Base-by-base conservation (phyloP, 2,329 filamentous ascomycete species). In the Lasiodiplodia citricola region DNA sequence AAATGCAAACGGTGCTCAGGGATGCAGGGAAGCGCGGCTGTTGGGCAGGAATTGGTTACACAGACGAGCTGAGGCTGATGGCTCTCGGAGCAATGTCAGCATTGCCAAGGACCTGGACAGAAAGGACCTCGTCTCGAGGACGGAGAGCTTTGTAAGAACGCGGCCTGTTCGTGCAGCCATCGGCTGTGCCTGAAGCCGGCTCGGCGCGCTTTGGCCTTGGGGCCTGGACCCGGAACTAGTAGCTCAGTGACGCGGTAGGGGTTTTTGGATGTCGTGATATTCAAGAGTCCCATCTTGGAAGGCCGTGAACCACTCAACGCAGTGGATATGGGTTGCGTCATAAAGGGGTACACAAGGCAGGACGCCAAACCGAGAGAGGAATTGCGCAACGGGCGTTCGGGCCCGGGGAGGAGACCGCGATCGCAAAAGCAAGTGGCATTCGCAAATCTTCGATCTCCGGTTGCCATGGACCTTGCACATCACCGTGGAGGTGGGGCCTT, bases 401-500 rank as follows among this genome's bases (percentile, higher is more conserved):
- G 10, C 7, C 23, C 23, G 56, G 56, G n/a, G 11, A 47, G 56
- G 37, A 28, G 41, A 5, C 41, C 62, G 66, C n/a, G 31, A 62
- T 28, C 28, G 25, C 31, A 41, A 38, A 25, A 18, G 50, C 58
- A 47, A 68, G 56, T 57, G 64, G 37, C 60, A 28, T 68, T 68
- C 51, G 31, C 50, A 37, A 63, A 67, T 64, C 56, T 64, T 68
- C 68, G 68, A 67, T 67, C 62, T 28, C 23, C 41, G 31, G 21
- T 56, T 51, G 38, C 51, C 11, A 64, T 47, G 13, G 13, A 37
- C 50, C 28, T 41, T 67, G 64, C 64, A 38, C 52, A 67, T 67
- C 52, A 51, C 38, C 64, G n/a, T 13, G 44, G 54, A 50, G 64
- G 54, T 57, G 54, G 64, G 64, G 25, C 58, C 13, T 14, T 23